Evolutionary conservation across 345 rosid genomes (phyloP).

Genomic region (Euphorbia lathyris): DNA sequence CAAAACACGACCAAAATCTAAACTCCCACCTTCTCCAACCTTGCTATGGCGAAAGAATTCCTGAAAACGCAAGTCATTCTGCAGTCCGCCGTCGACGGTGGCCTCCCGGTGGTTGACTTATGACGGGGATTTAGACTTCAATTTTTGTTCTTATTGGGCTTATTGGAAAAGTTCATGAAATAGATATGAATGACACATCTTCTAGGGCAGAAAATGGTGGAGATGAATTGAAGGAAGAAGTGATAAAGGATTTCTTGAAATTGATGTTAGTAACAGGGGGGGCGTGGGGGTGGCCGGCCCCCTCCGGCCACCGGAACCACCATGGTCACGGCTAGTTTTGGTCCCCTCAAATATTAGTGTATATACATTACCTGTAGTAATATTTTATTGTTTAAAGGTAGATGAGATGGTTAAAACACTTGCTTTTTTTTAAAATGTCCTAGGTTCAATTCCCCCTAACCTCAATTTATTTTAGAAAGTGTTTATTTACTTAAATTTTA

Average conservation of each 20-base stretch:
- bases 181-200: conserved; percentile 5
- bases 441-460: too few species aligned
- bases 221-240: background rate
- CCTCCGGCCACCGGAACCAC: too few species aligned
- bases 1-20: background rate
- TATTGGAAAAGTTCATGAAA: conserved; percentile 15
- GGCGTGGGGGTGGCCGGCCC: too few species aligned
- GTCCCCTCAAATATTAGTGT: too few species aligned
- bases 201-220: background rate
- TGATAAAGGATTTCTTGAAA: background rate
- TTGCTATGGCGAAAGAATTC: conserved; percentile 8
- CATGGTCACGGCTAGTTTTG: too few species aligned
- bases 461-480: too few species aligned
- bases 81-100: conserved; percentile 6
- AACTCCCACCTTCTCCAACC: background rate
- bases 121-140: background rate
- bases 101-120: conserved; percentile 10
- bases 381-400: too few species aligned
- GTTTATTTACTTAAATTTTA: too few species aligned
- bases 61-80: conserved; percentile 10
- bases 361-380: too few species aligned
- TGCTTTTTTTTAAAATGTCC: too few species aligned
- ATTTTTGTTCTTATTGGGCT: conserved; percentile 9
- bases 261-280: too few species aligned
- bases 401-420: too few species aligned